phyloP scores from a whole-genome alignment of 2,329 filamentous ascomycete species.

The Xylariaceae sp. region DNA sequence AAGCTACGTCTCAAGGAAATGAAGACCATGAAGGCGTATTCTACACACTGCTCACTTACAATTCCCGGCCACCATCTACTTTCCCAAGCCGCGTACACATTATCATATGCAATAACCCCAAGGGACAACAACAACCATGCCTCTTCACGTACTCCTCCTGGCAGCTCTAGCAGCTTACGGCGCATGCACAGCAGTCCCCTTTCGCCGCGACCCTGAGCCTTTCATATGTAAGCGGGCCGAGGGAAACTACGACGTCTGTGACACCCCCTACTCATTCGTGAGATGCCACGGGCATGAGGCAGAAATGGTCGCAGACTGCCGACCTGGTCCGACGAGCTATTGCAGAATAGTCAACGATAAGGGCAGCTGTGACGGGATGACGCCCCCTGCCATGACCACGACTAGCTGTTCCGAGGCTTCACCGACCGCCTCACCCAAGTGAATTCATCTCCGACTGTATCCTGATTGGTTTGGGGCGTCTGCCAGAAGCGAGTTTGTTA shows the following conservation, averaged over 20 bases:
- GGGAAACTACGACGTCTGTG: slow-evolving; percentile 25
- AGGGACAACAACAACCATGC: slow-evolving; percentile 7
- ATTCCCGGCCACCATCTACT: no score
- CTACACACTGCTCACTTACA: no score
- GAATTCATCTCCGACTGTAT: no score
- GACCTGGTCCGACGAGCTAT: not conserved
- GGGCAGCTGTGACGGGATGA: slow-evolving; percentile 13
- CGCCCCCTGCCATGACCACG: slow-evolving; percentile 12
- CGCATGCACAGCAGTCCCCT: not conserved
- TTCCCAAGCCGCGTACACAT: no score
- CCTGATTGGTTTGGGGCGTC: no score
- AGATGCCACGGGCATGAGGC: slow-evolving; percentile 19
- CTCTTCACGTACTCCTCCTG: not conserved
- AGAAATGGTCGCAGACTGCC: slow-evolving; percentile 16
- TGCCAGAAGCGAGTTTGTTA: no score
- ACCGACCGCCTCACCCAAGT: no score
- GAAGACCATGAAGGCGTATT: no score
- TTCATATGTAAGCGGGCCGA: not conserved
- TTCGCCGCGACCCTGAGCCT: not conserved
- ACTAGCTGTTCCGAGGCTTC: no score
- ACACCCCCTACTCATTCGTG: slow-evolving; percentile 16
- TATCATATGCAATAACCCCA: no score
- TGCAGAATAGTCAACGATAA: slow-evolving; percentile 13
- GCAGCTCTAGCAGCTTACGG: not conserved
- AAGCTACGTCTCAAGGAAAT: no score